Evolutionary conservation across 371 early-diverging fungal species (phyloP), one percentile per base, ranked within the genome.

Genomic region (Phascolomyces articulosus): DNA sequence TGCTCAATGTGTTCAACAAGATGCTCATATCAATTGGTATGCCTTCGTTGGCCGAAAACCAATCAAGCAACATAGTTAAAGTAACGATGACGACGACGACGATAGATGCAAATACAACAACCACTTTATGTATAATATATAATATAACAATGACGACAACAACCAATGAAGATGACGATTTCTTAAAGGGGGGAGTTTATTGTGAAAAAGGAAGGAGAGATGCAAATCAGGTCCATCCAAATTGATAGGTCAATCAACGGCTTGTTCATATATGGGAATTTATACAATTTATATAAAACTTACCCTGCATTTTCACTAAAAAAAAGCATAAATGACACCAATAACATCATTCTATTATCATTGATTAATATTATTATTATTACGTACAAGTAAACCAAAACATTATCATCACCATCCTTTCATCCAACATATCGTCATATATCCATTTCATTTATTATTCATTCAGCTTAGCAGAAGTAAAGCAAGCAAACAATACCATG

Each of bases 1-100:
- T 63, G 72, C 76, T 26, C 73, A 79, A 64, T 75, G 79, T 64
- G 79, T 79, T 18, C 69, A 66, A 61, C 53, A 60, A 24, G 67
- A 75, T 64, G 59, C 68, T 8, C 24, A 53, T 24, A 56, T 75
- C 40, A 63, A 73, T 11, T 79, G 79, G 79, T 64, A 67, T 58
- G 60, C 55, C 18, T 58, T 57, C 62, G 59, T 62, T 47, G 62
- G 47, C 31, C 31, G 41, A 27, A 62, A 62, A 26, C 62, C 62
- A 23, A 51, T 51, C 23, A 51, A n/a, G 11, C 34, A 34, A 34
- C 34, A 34, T 15, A 20, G 23, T 23, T 51, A 51, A 47, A 47
- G n/a, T n/a, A 47, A 34, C 34, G 34, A 34, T 34, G 34, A 9
- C 3, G 3, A 34, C 34, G 6, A 34, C 34, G 11, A 34, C 34